Conservation (phyloP, 192 early-diverging fungal genomes). For the Coemansia sp. region DNA sequence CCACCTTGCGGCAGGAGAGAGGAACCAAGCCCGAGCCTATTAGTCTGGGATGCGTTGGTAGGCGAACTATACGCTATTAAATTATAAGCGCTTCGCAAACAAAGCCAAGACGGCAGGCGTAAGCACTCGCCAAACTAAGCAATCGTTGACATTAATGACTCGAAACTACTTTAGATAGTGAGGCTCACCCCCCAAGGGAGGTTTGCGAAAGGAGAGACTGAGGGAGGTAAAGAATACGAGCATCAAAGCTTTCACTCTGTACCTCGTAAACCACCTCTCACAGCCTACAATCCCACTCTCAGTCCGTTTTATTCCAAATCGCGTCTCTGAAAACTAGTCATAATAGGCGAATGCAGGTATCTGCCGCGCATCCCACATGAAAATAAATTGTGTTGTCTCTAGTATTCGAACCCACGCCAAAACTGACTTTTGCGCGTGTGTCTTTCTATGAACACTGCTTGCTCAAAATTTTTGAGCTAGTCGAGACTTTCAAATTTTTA, state of each 20-base stretch:
- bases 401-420: neutral
- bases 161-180: neutral
- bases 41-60: constrained; percentile 51
- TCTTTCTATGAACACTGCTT: neutral
- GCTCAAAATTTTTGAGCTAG: neutral
- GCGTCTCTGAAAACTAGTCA: neutral
- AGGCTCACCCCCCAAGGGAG: neutral
- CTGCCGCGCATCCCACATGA: constrained; percentile 11
- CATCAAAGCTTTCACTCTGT: neutral
- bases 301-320: neutral
- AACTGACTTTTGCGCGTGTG: neutral
- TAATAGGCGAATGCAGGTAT: constrained; percentile 1
- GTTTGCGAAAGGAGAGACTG: neutral
- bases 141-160: neutral
- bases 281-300: neutral
- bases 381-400: neutral
- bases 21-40: constrained; percentile 34
- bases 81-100: constrained; percentile 21
- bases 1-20: neutral
- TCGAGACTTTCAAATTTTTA: neutral
- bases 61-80: constrained; percentile 40
- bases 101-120: constrained; percentile 23
- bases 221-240: neutral
- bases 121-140: neutral
- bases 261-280: neutral